Evolutionary conservation across 2,329 filamentous ascomycete species (phyloP), one percentile per base, ranked within the genome.

Genomic region (Ambrosiella cleistominuta): DNA sequence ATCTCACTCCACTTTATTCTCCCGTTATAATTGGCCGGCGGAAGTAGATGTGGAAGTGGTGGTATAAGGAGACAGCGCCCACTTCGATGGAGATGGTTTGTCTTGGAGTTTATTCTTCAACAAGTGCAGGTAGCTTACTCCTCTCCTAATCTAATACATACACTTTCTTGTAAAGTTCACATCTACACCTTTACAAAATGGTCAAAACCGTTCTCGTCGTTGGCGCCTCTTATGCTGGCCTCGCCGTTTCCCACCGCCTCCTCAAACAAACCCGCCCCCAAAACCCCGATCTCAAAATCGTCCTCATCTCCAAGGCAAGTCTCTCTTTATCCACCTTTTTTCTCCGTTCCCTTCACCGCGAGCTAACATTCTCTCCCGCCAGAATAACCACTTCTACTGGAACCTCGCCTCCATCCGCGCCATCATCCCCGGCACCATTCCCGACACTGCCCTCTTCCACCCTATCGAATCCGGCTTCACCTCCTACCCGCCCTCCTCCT

Each of bases 311-410:
- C 57, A 77, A 78, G 70, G 77, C 78, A 68, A 64, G 66, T 37
- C 17, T 13, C 12, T n/a, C 40, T 36, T 47, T 58, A 17, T 17
- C 47, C 13, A 49, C n/a, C 27, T 50, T 42, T 49, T 13, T 36
- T 11, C 38, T 13, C 15, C n/a, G 7, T n/a, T 49, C 36, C 13
- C 35, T 15, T 9, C 36, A 13, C 2, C 44, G 19, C 7, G 5
- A 15, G 19, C 15, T 51, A 51, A 51, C 15, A 27, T 27, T 27
- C 27, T n/a, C 45, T 2, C 13, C 47, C 2, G 3, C 19, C 37
- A 80, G 74, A 80, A 74, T 63, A 74, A 70, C 61, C 76, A 81
- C 63, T 76, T 81, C 63, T 81, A 74, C 69, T 80, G 77, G 77
- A 80, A 79, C 66, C 58, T 80, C 4, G 77, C 76, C 35, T 72